phyloP scores from a whole-genome alignment of 768 basidiomycete genomes.

The Amanita molliuscula region DNA sequence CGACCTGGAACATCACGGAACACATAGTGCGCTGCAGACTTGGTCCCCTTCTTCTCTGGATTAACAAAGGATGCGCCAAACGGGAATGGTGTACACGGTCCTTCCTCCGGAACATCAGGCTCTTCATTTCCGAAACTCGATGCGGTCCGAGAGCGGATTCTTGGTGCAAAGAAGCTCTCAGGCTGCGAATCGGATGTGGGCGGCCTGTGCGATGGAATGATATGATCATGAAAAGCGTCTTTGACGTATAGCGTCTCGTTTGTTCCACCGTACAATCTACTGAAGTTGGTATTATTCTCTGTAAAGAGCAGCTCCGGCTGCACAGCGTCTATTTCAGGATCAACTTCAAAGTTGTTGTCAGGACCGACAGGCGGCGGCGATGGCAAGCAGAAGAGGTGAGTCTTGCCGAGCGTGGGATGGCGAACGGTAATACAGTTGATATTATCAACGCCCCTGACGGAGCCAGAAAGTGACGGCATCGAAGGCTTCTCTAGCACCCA shows the following conservation, averaged over 20 bases:
- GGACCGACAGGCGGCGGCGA: constrained; percentile 86
- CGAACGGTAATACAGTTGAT: constrained; percentile 57
- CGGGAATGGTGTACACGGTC: constrained; percentile 54
- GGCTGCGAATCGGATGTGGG: constrained; percentile 30
- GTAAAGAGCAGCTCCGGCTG: constrained; percentile 88
- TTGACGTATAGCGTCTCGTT: constrained; percentile 83
- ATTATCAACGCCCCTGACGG: constrained; percentile 36
- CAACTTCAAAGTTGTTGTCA: constrained; percentile 48
- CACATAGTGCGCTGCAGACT: constrained; percentile 84
- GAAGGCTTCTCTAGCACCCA: constrained; percentile 68
- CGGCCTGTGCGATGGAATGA: constrained; percentile 79
- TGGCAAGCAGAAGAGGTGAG: constrained; percentile 80
- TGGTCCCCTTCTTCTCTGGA: constrained; percentile 81
- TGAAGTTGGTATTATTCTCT: constrained; percentile 96
- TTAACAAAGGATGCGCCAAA: constrained; percentile 58
- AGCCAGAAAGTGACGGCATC: constrained; percentile 50
- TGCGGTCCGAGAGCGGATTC: constrained; percentile 40
- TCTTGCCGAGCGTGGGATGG: constrained; percentile 68
- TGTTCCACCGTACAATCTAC: constrained; percentile 78
- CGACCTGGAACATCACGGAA: constrained; percentile 81
- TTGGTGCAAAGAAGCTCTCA: constrained; percentile 36
- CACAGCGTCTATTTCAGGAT: constrained; percentile 57
- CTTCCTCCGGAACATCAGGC: constrained; percentile 35
- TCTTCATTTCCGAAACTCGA: constrained; percentile 29
- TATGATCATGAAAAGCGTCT: constrained; percentile 98